A percentile compares a stretch with the other conserved stretches of the same genome.
Evolutionary conservation across 768 basidiomycete genomes (phyloP).

Genomic region (Naematelia aurantialba): DNA sequence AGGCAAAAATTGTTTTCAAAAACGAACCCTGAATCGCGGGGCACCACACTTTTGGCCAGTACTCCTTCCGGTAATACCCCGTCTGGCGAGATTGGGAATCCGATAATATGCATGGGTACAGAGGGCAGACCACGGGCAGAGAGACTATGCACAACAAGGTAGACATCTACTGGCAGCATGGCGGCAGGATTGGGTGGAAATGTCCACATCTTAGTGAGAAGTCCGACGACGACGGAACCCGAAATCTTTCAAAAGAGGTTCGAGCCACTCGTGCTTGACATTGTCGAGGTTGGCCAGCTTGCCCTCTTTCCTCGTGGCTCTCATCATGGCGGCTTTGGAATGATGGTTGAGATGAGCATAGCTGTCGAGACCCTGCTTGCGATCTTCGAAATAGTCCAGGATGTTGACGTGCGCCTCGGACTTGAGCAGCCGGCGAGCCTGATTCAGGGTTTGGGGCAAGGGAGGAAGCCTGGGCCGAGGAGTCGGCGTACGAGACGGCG

Average conservation of each 20-base stretch:
- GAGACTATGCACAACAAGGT: too few relatives aligned
- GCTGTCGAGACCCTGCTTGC: neutral
- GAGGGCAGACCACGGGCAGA: too few relatives aligned
- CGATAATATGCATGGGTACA: too few relatives aligned
- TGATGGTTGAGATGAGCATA: conserved; percentile 25
- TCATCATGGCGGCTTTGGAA: conserved; percentile 15
- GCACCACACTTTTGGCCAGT: too few relatives aligned
- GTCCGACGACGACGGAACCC: too few relatives aligned
- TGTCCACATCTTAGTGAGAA: too few relatives aligned
- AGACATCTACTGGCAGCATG: too few relatives aligned
- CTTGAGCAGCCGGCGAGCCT: conserved; percentile 25
- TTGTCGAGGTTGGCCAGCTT: conserved; percentile 19
- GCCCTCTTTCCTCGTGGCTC: conserved; percentile 21
- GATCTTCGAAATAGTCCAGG: conserved; percentile 37
- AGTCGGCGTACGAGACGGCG: neutral
- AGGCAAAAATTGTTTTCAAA: too few relatives aligned
- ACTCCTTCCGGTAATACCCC: too few relatives aligned
- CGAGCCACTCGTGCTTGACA: conserved; percentile 37
- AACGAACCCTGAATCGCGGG: too few relatives aligned
- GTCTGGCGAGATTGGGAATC: too few relatives aligned
- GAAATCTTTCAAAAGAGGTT: conserved; percentile 40
- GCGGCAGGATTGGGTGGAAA: too few relatives aligned
- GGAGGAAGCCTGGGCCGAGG: conserved; percentile 8
- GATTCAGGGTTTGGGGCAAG: conserved; percentile 27
- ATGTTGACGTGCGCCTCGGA: conserved; percentile 38